phyloP scores from a whole-genome alignment of 1,139 yeast genomes.

The Kodamaea derodonti region DNA sequence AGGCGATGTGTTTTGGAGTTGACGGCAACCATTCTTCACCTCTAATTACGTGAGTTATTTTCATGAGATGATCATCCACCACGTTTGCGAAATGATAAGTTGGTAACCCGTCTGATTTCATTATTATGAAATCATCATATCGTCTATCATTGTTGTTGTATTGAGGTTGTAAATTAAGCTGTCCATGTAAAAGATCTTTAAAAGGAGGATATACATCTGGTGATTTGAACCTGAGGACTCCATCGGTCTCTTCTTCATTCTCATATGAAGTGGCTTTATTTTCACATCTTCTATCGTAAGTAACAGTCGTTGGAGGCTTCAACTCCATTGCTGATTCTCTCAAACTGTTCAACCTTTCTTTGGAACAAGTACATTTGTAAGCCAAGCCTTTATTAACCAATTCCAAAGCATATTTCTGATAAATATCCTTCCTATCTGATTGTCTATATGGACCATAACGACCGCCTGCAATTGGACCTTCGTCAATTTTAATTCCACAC shows the following conservation, averaged over 20 bases:
- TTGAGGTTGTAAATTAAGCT: conserved; percentile 74
- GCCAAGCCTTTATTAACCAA: conserved; percentile 68
- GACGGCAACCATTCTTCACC: conserved; percentile 99
- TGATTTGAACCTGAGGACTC: conserved; percentile 60
- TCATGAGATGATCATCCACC: conserved; percentile 90
- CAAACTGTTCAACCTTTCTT: conserved; percentile 65
- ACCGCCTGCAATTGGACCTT: conserved; percentile 74
- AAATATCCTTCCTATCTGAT: conserved; percentile 69
- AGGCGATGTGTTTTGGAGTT: conserved; percentile 88
- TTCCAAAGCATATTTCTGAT: conserved; percentile 51
- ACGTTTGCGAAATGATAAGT: conserved; percentile 97
- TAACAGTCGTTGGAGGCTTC: conserved; percentile 86
- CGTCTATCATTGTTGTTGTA: conserved; percentile 64
- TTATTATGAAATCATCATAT: conserved; percentile 82
- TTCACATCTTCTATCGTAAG: conserved; percentile 81
- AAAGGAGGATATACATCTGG: conserved; percentile 69
- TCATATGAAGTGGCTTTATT: conserved; percentile 9
- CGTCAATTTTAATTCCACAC: conserved; percentile 77
- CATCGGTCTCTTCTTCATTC: conserved; percentile 28
- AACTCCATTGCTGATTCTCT: conserved; percentile 69
- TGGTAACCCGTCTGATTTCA: conserved; percentile 91
- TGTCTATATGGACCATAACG: conserved; percentile 76
- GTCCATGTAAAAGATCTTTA: conserved; percentile 73
- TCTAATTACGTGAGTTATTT: conserved; percentile 87
- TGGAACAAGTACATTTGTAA: conserved; percentile 81